A percentile compares a stretch with the other conserved stretches of the same genome.
phyloP scores from a whole-genome alignment of 164 flowering plant species.

The Aristolochia californica region DNA sequence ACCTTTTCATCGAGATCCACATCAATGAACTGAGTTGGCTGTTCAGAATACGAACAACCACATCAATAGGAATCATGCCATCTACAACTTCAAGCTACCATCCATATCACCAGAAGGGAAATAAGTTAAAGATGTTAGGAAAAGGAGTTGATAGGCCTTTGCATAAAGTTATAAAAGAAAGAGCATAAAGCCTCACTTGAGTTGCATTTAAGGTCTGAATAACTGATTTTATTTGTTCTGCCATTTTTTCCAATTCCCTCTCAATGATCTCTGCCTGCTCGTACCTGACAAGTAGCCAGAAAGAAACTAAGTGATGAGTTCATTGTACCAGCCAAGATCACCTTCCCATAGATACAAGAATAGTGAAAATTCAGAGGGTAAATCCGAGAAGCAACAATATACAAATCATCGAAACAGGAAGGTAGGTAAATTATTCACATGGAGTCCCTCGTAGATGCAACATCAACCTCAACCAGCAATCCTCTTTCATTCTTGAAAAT shows the following conservation, averaged over 20 bases:
- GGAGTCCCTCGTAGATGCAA: conserved; percentile 90
- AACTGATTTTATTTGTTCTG: conserved; percentile 80
- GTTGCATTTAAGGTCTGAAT: conserved; percentile 72
- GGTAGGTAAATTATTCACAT: conserved; percentile 35
- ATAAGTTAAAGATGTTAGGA: conserved; percentile 2
- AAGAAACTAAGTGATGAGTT: no score
- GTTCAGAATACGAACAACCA: conserved; percentile 72
- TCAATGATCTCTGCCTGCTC: conserved; percentile 87
- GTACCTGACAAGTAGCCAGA: conserved; percentile 91
- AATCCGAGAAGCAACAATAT: neutral
- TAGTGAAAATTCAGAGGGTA: neutral
- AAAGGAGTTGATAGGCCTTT: neutral
- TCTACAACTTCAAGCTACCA: conserved; percentile 70
- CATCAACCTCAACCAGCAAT: conserved; percentile 81
- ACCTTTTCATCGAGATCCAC: conserved; percentile 99
- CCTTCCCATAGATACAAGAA: neutral
- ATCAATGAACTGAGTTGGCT: conserved; percentile 86
- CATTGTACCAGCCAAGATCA: no score
- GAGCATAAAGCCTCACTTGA: conserved; percentile 35
- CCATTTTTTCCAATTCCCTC: conserved; percentile 86
- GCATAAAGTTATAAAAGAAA: neutral
- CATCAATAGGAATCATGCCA: conserved; percentile 77
- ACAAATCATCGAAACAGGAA: neutral
- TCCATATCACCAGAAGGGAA: conserved; percentile 31
- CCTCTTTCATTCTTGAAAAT: conserved; percentile 87